Conservation (phyloP, 257 asterid genomes). For the Nicotiana obtusifolia region DNA sequence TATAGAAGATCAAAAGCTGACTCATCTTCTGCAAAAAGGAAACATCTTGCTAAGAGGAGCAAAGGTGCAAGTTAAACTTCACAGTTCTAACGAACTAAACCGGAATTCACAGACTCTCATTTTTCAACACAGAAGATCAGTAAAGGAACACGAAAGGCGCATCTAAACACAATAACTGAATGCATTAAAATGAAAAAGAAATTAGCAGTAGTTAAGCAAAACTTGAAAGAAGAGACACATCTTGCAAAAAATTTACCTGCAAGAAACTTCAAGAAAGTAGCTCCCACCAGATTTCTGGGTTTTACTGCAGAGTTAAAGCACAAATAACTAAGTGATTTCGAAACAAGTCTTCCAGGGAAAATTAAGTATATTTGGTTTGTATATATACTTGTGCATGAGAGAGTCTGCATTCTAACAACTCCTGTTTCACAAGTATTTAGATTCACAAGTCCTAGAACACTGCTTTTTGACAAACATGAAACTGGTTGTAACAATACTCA, state of each 20-base stretch:
- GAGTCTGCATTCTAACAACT: not conserved
- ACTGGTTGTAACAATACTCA: not conserved
- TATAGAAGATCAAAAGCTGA: constrained; percentile 91
- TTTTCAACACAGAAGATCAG: not conserved
- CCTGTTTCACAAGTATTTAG: no score
- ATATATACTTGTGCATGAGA: not conserved
- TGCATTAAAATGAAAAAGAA: not conserved
- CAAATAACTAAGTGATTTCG: constrained; percentile 14
- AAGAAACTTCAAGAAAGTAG: constrained; percentile 88
- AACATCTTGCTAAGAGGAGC: constrained; percentile 13
- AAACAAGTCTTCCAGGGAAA: not conserved
- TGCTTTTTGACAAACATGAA: no score
- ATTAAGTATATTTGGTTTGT: not conserved
- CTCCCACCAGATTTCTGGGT: constrained; percentile 84
- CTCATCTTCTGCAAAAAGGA: constrained; percentile 61
- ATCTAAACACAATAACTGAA: not conserved
- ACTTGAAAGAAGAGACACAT: not conserved
- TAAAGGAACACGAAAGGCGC: not conserved
- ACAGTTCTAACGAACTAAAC: not conserved
- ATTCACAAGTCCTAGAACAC: no score
- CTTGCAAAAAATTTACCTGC: constrained; percentile 43
- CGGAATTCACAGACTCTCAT: not conserved
- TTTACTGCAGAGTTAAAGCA: constrained; percentile 54
- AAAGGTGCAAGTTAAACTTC: not conserved
- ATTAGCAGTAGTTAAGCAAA: not conserved